phyloP scores from a whole-genome alignment of 805 yeast species.

The Wickerhamiella slavikovae region DNA sequence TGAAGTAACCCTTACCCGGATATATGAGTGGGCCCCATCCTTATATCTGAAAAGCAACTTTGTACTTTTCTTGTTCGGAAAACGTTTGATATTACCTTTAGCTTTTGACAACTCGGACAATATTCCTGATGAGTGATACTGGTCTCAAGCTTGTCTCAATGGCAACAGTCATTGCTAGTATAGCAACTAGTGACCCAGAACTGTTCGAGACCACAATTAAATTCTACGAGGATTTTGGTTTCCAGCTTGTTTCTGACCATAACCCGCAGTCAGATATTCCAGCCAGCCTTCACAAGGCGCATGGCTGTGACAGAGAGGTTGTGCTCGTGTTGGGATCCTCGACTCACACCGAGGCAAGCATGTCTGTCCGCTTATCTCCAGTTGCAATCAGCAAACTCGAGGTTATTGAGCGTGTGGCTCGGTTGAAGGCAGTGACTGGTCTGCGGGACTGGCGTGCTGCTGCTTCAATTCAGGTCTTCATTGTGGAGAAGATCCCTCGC shows the following conservation, averaged over 20 bases:
- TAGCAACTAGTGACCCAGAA: conserved; percentile 28
- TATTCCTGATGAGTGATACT: too few relatives aligned
- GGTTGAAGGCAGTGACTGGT: conserved; percentile 7
- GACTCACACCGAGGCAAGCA: conserved; percentile 11
- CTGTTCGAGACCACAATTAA: conserved; percentile 26
- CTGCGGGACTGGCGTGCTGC: conserved; percentile 30
- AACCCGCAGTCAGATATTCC: conserved; percentile 9
- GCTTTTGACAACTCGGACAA: too few relatives aligned
- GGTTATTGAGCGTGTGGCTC: conserved; percentile 8
- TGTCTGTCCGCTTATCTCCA: conserved; percentile 16
- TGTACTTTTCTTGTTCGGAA: too few relatives aligned
- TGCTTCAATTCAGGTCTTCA: conserved; percentile 26
- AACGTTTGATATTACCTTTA: too few relatives aligned
- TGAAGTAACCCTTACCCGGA: too few relatives aligned
- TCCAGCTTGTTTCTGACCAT: conserved; percentile 19
- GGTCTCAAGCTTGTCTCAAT: conserved; percentile 10
- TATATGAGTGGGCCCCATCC: too few relatives aligned
- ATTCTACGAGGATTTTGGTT: conserved; percentile 36
- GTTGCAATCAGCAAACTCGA: conserved; percentile 10
- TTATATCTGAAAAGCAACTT: too few relatives aligned
- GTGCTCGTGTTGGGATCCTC: conserved; percentile 13
- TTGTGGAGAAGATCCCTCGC: conserved; percentile 22
- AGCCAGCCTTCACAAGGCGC: conserved; percentile 9
- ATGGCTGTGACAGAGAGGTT: conserved; percentile 13
- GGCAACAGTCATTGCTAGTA: conserved; percentile 13